Evolutionary conservation across 177 flowering plant genomes (phyloP).

Genomic region (Vitis hybrid): DNA sequence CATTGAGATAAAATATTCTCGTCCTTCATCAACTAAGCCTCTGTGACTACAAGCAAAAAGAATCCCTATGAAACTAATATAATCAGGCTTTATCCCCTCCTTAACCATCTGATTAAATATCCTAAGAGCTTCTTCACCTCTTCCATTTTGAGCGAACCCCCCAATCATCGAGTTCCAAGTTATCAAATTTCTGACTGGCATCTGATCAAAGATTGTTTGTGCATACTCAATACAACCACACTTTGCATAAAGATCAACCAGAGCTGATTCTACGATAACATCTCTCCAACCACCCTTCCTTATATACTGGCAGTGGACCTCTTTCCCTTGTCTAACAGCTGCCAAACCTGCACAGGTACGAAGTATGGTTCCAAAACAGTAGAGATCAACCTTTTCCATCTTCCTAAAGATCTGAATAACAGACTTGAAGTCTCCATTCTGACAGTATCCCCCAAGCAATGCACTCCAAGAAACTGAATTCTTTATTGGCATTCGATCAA

Average conservation of each 20-base stretch:
- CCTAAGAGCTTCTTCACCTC: constrained; percentile 58
- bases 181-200: constrained; percentile 57
- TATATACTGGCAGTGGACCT: constrained; percentile 85
- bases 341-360: constrained; percentile 88
- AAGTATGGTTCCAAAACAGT: constrained; percentile 79
- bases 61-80: constrained; percentile 73
- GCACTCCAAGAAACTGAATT: constrained; percentile 84
- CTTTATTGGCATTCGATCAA: constrained; percentile 63
- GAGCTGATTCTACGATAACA: constrained; percentile 80
- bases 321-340: constrained; percentile 75
- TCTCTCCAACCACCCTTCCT: constrained; percentile 62
- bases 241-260: constrained; percentile 88
- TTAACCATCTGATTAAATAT: constrained; percentile 59
- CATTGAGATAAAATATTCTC: constrained; percentile 60
- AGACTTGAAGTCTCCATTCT: constrained; percentile 51
- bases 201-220: constrained; percentile 37
- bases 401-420: constrained; percentile 57
- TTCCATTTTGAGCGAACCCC: constrained; percentile 91
- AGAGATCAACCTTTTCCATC: constrained; percentile 54
- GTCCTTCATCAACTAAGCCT: constrained; percentile 72
- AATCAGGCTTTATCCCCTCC: constrained; percentile 62
- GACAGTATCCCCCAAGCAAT: constrained; percentile 75
- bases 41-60: constrained; percentile 89
- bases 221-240: constrained; percentile 77
- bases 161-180: constrained; percentile 90